phyloP scores from a whole-genome alignment of 148 eudicot species.

The Heliamphora exappendiculata region DNA sequence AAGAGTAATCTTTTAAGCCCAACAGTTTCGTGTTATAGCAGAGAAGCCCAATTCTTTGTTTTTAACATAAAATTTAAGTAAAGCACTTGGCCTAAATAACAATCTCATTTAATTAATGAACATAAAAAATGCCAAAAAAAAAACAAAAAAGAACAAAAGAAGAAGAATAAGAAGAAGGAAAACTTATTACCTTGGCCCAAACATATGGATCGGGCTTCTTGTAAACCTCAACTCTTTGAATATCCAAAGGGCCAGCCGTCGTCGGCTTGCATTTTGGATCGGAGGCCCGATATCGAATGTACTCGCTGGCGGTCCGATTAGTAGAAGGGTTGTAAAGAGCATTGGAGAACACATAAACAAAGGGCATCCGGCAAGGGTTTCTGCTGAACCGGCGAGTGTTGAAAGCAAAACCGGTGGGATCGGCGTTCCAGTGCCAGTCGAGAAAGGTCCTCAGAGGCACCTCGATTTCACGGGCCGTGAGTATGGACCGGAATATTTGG shows the following conservation, averaged over 20 bases:
- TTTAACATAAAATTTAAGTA: no score
- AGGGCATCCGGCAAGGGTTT: constrained; percentile 38
- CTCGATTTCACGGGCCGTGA: constrained; percentile 38
- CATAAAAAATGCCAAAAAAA: no score
- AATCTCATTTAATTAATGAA: no score
- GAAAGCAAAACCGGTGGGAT: constrained; percentile 25
- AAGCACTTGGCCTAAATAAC: no score
- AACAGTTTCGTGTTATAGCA: no score
- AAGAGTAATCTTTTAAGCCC: no score
- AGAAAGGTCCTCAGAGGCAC: constrained; percentile 36
- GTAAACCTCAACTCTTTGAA: constrained; percentile 28
- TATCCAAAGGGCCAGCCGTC: constrained; percentile 13
- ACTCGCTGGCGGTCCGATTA: constrained; percentile 24
- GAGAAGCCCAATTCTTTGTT: no score
- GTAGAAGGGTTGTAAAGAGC: neutral
- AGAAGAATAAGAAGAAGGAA: no score
- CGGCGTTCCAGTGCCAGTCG: constrained; percentile 34
- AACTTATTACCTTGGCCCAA: constrained; percentile 59
- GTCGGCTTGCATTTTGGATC: constrained; percentile 25
- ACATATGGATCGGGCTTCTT: constrained; percentile 42
- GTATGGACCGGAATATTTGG: constrained; percentile 30
- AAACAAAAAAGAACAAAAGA: no score
- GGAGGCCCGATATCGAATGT: constrained; percentile 4
- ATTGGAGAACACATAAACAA: constrained; percentile 26
- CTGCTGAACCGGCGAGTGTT: constrained; percentile 27